Evolutionary conservation across 2,329 filamentous ascomycete genomes (phyloP), one percentile per base, ranked within the genome.

Genomic region (Amesomyces nigricolor): DNA sequence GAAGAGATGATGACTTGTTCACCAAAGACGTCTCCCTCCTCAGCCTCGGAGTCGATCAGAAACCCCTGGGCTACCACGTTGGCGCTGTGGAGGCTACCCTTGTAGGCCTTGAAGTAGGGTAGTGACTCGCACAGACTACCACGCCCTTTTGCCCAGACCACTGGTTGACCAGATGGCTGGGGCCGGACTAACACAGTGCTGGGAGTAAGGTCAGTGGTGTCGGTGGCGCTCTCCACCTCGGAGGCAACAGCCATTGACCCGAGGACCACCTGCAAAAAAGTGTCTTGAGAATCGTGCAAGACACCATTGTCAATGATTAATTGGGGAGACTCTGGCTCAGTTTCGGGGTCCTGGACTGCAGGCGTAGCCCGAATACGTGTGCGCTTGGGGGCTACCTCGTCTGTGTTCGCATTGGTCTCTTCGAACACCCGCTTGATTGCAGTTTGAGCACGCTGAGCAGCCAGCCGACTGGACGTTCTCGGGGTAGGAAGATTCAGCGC

Each of bases 121-220:
- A 88, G 64, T 0, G 83, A 76, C 62, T 88, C 83, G 60, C 81
- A 87, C 0, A 90, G 70, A 13, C 78, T 78, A 55, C 83, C 79
- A 4, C 86, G 76, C 37, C 70, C 70, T 5, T 79, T 71, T 0
- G 83, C 75, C 80, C 81, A 87, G 0, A 82, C 77, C 10, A 44
- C 6, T 7, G 56, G 58, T 32, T 37, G 22, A 5, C 47, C 44
- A 5, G 11, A 11, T 10, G 54, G 6, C 0, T n/a, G 44, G 5
- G 40, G 10, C 14, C 39, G 44, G 22, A 13, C 11, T 7, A 11
- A 35, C 9, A 35, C 32, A 26, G 22, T 26, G 4, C 11, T 22
- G n/a, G 13, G 1, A 14, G 14, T 2, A 4, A 19, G 5, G 5
- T 51, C 10, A 17, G n/a, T 16, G 39, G 32, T 26, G 6, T 19